phyloP scores from a whole-genome alignment of 1,139 yeast genomes.

The Chernovozyma sophiae-reginae region DNA sequence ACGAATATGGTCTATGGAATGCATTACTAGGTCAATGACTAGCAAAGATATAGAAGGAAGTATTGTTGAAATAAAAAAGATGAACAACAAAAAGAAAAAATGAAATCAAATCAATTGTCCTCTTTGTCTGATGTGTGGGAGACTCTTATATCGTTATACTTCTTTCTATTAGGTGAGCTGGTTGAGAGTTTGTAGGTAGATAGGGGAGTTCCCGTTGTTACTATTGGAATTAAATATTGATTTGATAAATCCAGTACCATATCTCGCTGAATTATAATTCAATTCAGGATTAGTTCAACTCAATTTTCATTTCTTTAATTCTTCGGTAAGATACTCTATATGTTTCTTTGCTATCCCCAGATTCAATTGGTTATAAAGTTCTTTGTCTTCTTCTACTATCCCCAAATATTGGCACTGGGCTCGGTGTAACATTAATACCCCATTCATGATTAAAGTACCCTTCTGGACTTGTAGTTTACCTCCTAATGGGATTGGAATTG shows the following conservation, averaged over 20 bases:
- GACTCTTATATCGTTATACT: no score
- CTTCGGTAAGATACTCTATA: constrained; percentile 25
- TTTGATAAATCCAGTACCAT: no score
- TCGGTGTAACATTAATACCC: constrained; percentile 29
- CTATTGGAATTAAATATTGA: no score
- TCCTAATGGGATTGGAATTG: constrained; percentile 37
- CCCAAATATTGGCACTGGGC: constrained; percentile 34
- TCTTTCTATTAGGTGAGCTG: no score
- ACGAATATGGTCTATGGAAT: constrained; percentile 78
- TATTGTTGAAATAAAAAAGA: no score
- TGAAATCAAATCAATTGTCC: no score
- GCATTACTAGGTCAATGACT: constrained; percentile 37
- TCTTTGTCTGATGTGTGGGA: no score
- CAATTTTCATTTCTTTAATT: constrained; percentile 7
- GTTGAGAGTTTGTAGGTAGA: no score
- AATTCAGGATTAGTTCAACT: no score
- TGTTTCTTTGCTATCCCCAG: constrained; percentile 32
- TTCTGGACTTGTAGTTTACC: constrained; percentile 29
- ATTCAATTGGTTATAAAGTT: constrained; percentile 25
- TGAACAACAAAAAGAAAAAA: no score
- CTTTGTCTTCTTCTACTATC: constrained; percentile 19
- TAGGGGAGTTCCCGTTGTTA: no score
- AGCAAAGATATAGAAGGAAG: constrained; percentile 5
- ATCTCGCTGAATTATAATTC: no score
- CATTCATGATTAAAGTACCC: constrained; percentile 32